Conservation (phyloP, 805 yeast genomes). For the Pichia thaimueangensis region DNA sequence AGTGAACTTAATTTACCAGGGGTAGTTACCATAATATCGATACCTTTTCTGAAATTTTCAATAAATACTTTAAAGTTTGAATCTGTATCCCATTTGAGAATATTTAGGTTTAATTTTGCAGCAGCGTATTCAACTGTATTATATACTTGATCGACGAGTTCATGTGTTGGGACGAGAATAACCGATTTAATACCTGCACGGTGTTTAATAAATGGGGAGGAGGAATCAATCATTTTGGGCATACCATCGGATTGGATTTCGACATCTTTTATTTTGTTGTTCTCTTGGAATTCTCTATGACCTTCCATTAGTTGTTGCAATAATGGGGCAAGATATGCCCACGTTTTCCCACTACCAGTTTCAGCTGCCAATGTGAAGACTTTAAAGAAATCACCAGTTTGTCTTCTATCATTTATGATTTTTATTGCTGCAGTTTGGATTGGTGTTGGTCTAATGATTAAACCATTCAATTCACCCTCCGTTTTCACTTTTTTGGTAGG, state of each 20-base stretch:
- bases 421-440: slow-evolving; percentile 75
- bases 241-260: not conserved
- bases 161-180: slow-evolving; percentile 85
- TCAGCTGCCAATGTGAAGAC: slow-evolving; percentile 86
- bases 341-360: slow-evolving; percentile 94
- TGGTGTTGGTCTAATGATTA: slow-evolving; percentile 57
- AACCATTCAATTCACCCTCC: slow-evolving; percentile 30
- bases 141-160: slow-evolving; percentile 75
- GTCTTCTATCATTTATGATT: slow-evolving; percentile 40
- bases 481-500: slow-evolving; percentile 27
- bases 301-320: slow-evolving; percentile 61
- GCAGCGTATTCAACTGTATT: slow-evolving; percentile 33
- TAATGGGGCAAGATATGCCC: slow-evolving; percentile 81
- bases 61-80: slow-evolving; percentile 49
- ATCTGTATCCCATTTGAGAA: slow-evolving; percentile 58
- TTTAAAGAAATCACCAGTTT: slow-evolving; percentile 35
- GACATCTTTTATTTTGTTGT: slow-evolving; percentile 8
- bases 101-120: slow-evolving; percentile 35
- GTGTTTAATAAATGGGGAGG: slow-evolving; percentile 12
- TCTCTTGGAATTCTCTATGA: slow-evolving; percentile 19
- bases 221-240: not conserved
- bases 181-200: slow-evolving; percentile 57
- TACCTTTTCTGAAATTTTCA: slow-evolving; percentile 40
- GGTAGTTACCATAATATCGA: slow-evolving; percentile 80
- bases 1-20: slow-evolving; percentile 59